Evolutionary conservation across 768 basidiomycete species (phyloP).

Genomic region (Leucogyrophana mollusca): DNA sequence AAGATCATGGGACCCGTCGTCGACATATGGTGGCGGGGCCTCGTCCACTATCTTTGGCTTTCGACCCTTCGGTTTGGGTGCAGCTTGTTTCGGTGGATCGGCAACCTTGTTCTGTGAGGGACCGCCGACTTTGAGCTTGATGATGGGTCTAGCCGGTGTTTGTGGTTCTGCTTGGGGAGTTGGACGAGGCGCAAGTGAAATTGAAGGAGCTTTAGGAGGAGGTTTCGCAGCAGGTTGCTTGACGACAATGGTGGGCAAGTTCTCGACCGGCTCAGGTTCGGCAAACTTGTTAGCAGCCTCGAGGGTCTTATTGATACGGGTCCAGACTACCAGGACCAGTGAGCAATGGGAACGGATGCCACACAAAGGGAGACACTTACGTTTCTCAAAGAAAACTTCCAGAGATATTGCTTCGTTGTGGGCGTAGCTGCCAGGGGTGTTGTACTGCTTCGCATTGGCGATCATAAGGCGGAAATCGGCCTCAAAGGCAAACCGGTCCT

Average conservation of each 20-base stretch:
- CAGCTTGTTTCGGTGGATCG: constrained; percentile 27
- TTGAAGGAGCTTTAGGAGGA: constrained; percentile 9
- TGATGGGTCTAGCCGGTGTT: constrained; percentile 48
- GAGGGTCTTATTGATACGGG: constrained; percentile 79
- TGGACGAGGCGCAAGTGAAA: constrained; percentile 15
- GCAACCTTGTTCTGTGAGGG: constrained; percentile 24
- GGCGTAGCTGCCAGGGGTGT: constrained; percentile 65
- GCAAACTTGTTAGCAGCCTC: constrained; percentile 58
- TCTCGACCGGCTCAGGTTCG: constrained; percentile 18
- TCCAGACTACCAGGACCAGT: constrained; percentile 63
- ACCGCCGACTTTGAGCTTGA: constrained; percentile 68
- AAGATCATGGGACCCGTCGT: constrained; percentile 81
- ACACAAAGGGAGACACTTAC: constrained; percentile 43
- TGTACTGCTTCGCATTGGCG: constrained; percentile 84
- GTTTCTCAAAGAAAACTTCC: constrained; percentile 82
- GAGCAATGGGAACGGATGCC: constrained; percentile 1
- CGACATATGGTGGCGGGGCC: constrained; percentile 66
- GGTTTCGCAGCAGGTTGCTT: constrained; percentile 20
- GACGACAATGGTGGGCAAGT: constrained; percentile 22
- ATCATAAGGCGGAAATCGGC: constrained; percentile 89
- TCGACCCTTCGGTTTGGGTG: constrained; percentile 37
- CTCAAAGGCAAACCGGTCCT: constrained; percentile 79
- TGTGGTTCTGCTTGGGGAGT: constrained; percentile 36
- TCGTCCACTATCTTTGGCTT: constrained; percentile 45
- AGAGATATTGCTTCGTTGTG: constrained; percentile 74